These are phyloP conservation scores for Corchorus olitorius DNA, from an alignment of 345 rosid genomes.

Conservation along the genomic window DNA sequence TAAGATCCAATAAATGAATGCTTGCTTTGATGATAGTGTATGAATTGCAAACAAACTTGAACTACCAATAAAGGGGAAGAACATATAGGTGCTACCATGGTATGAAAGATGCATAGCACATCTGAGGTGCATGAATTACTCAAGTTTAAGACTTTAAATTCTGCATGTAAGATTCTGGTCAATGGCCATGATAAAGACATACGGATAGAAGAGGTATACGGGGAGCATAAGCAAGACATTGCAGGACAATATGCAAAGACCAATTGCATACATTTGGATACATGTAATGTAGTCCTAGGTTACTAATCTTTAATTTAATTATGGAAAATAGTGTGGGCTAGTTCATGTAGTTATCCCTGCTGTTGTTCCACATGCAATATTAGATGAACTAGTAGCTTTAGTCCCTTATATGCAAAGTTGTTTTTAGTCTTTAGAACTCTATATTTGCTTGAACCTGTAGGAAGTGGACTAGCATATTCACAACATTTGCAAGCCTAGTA, in stretches of 20 bases:
- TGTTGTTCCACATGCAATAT: not conserved
- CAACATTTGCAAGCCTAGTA: not conserved
- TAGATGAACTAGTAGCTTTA: not conserved
- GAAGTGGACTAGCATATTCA: not conserved
- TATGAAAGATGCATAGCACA: not conserved
- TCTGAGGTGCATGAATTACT: not conserved
- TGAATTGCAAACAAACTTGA: constrained; percentile 1
- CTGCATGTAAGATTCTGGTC: constrained; percentile 10
- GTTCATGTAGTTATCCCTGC: not conserved
- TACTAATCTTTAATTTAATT: not conserved
- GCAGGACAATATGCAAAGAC: not conserved
- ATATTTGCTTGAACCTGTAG: not conserved
- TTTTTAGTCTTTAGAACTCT: not conserved
- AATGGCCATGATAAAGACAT: not conserved
- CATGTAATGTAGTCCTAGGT: not conserved
- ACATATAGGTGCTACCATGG: not conserved
- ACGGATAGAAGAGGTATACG: not conserved
- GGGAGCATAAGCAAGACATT: not conserved
- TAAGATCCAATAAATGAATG: not conserved
- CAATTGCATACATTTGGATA: not conserved
- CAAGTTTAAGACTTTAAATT: not conserved
- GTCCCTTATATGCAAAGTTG: not conserved
- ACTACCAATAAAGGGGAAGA: not conserved
- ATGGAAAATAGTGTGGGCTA: not conserved
- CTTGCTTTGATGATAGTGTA: not conserved